Percentiles rank a stretch among this genome's conserved stretches.
phyloP scores from a whole-genome alignment of 352 stramenopile species.

The Phytophthora meadii region DNA sequence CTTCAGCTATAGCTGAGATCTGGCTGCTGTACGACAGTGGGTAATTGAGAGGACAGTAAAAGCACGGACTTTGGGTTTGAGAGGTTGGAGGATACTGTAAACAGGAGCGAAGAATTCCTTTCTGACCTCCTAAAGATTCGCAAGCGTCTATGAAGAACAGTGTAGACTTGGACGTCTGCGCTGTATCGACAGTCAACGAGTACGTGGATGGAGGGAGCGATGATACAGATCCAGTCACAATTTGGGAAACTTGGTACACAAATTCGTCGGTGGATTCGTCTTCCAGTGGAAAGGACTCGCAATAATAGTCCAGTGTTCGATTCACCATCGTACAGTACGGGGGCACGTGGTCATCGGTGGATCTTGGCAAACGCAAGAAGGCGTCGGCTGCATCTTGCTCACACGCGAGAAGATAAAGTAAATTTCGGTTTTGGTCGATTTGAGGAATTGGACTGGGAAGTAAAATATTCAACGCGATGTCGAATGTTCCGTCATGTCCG shows the following conservation, averaged over 20 bases:
- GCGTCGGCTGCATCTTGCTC: conserved; percentile 25
- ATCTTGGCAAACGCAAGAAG: conserved; percentile 21
- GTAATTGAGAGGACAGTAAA: conserved; percentile 56
- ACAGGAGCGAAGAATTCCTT: conserved; percentile 62
- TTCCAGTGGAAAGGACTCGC: conserved; percentile 52
- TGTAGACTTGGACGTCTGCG: conserved; percentile 22
- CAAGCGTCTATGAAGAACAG: conserved; percentile 64
- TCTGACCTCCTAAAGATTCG: conserved; percentile 50
- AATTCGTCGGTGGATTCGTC: conserved; percentile 41
- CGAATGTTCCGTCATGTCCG: conserved; percentile 43
- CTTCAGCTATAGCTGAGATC: conserved; percentile 19
- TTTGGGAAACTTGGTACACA: conserved; percentile 50
- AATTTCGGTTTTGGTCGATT: conserved; percentile 41
- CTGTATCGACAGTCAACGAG: conserved; percentile 4
- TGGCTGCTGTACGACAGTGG: conserved; percentile 14
- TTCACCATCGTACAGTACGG: conserved; percentile 60
- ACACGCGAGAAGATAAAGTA: conserved; percentile 63
- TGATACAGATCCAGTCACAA: conserved; percentile 24
- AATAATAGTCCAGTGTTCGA: conserved; percentile 58
- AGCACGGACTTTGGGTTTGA: conserved; percentile 35
- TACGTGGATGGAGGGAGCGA: background rate
- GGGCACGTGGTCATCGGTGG: conserved; percentile 16
- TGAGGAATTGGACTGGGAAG: conserved; percentile 35
- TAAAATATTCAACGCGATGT: conserved; percentile 52
- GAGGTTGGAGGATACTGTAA: conserved; percentile 27